A percentile compares a stretch with the other conserved stretches of the same genome.
Conservation (phyloP, 2,329 filamentous ascomycete genomes). For the Fonsecaea pedrosoi region DNA sequence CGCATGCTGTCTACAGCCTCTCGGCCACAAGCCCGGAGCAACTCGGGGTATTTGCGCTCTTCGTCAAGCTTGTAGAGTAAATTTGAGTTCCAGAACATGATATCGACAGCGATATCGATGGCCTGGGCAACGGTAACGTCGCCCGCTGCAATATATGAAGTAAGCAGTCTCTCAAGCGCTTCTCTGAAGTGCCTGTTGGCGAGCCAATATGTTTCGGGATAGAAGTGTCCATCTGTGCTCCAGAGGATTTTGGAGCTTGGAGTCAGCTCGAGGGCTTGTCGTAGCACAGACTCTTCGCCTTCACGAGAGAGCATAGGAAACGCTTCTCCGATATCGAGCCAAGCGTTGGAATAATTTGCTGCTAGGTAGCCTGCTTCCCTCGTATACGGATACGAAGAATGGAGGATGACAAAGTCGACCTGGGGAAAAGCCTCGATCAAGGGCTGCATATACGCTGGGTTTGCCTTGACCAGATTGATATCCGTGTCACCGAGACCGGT, state of each 20-base stretch:
- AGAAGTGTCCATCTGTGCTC: constrained; percentile 81
- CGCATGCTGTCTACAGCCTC: constrained; percentile 34
- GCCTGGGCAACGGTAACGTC: constrained; percentile 69
- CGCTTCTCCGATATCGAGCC: constrained; percentile 81
- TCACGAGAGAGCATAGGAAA: constrained; percentile 79
- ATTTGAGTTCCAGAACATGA: constrained; percentile 80
- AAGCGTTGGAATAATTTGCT: constrained; percentile 77
- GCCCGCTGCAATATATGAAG: constrained; percentile 69
- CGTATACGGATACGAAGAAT: constrained; percentile 82
- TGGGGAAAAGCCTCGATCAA: constrained; percentile 73
- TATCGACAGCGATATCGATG: constrained; percentile 66
- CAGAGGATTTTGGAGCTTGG: constrained; percentile 78
- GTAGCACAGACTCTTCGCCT: constrained; percentile 73
- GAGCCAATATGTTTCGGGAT: constrained; percentile 78
- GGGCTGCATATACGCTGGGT: constrained; percentile 75
- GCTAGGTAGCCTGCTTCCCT: constrained; percentile 80
- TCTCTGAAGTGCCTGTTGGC: constrained; percentile 75
- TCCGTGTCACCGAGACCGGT: constrained; percentile 83
- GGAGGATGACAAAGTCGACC: constrained; percentile 77
- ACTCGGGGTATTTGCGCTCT: constrained; percentile 41
- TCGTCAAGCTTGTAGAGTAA: constrained; percentile 70
- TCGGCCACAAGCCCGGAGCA: constrained; percentile 38
- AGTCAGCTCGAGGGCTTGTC: constrained; percentile 75
- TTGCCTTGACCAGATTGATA: constrained; percentile 71
- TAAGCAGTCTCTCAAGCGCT: constrained; percentile 70